phyloP scores from a whole-genome alignment of 768 basidiomycete genomes.

The Vararia minispora region DNA sequence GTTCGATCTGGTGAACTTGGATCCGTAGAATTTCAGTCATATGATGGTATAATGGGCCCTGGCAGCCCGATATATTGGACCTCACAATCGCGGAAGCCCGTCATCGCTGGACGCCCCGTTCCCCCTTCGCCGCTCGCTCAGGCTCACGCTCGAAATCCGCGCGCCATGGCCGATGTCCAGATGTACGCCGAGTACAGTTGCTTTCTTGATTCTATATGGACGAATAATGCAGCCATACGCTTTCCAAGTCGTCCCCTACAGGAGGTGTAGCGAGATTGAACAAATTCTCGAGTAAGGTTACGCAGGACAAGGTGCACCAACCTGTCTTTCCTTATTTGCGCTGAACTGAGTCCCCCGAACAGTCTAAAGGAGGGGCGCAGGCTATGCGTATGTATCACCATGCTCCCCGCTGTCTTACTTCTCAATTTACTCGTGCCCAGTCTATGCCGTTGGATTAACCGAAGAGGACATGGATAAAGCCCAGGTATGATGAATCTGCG shows the following conservation, averaged over 20 bases:
- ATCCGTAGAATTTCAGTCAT: too few relatives aligned
- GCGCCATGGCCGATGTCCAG: slow-evolving; percentile 10
- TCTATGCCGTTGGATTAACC: slow-evolving; percentile 68
- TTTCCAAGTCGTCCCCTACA: slow-evolving; percentile 26
- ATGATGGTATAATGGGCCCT: too few relatives aligned
- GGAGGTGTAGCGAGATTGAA: slow-evolving; percentile 42
- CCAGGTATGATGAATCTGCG: slow-evolving; percentile 38
- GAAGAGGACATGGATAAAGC: slow-evolving; percentile 80
- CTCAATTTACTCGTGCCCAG: slow-evolving; percentile 23
- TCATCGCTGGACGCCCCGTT: too few relatives aligned
- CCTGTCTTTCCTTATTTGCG: background rate
- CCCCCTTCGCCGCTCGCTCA: too few relatives aligned
- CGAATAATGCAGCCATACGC: slow-evolving; percentile 24
- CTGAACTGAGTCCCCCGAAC: slow-evolving; percentile 3
- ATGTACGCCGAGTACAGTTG: slow-evolving; percentile 3
- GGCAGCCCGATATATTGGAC: too few relatives aligned
- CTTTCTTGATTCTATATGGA: background rate
- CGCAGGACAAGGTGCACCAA: slow-evolving; percentile 59
- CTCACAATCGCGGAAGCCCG: too few relatives aligned
- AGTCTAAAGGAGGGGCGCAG: slow-evolving; percentile 67
- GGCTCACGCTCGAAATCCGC: too few relatives aligned
- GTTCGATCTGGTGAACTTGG: too few relatives aligned
- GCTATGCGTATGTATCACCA: slow-evolving; percentile 61
- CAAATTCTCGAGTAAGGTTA: slow-evolving; percentile 62
- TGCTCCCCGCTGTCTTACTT: background rate